A percentile compares a stretch with the other conserved stretches of the same genome.
phyloP scores from a whole-genome alignment of 1,284 basidiomycete species.

The Cutaneotrichosporon curvatum region DNA sequence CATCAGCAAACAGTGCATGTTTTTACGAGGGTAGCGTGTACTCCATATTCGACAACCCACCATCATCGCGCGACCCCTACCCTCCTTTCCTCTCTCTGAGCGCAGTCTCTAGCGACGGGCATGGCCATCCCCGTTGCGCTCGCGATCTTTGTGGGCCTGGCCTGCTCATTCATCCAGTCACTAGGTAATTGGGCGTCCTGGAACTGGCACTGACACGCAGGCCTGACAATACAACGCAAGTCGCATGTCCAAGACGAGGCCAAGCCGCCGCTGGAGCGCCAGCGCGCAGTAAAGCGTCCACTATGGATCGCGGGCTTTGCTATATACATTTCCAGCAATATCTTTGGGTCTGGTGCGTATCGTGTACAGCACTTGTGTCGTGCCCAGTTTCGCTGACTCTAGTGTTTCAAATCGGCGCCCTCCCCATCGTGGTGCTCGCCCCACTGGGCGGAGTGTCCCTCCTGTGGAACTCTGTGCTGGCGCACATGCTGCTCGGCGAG shows the following conservation, averaged over 20 bases:
- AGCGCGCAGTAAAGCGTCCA: slow-evolving; percentile 67
- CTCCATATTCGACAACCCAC: too few relatives aligned
- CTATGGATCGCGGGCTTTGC: slow-evolving; percentile 79
- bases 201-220: slow-evolving; percentile 27
- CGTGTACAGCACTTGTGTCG: neutral
- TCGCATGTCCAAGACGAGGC: slow-evolving; percentile 81
- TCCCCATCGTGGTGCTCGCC: slow-evolving; percentile 86
- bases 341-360: slow-evolving; percentile 55
- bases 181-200: slow-evolving; percentile 50
- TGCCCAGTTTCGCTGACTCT: slow-evolving; percentile 30
- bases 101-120: too few relatives aligned
- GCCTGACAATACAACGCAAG: slow-evolving; percentile 89
- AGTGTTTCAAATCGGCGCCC: slow-evolving; percentile 86
- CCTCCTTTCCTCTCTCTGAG: too few relatives aligned
- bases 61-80: too few relatives aligned
- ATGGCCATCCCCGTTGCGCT: slow-evolving; percentile 52
- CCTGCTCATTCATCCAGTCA: slow-evolving; percentile 84
- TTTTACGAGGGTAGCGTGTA: too few relatives aligned
- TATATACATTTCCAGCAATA: slow-evolving; percentile 79
- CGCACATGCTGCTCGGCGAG: slow-evolving; percentile 76
- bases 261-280: slow-evolving; percentile 58
- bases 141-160: slow-evolving; percentile 65
- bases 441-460: slow-evolving; percentile 86
- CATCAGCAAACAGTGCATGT: too few relatives aligned
- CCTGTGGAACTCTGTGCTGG: slow-evolving; percentile 92